Evolutionary conservation across 495 filamentous ascomycete genomes (phyloP).

Genomic region (Penicillium cosmopolitanum): DNA sequence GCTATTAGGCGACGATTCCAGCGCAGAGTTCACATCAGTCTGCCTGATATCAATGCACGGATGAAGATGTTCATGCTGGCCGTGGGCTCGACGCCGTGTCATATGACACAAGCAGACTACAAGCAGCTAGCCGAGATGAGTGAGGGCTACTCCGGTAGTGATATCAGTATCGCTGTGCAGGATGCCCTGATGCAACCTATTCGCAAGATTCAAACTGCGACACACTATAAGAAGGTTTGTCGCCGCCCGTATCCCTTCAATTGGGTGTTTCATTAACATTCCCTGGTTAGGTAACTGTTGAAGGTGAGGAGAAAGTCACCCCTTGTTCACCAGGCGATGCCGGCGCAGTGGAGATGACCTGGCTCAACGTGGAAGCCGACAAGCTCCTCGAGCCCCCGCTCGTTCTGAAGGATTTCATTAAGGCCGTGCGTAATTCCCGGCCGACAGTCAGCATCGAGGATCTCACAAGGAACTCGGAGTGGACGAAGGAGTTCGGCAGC

Average conservation of each 20-base stretch:
- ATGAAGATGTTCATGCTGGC: slow-evolving; percentile 97
- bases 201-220: slow-evolving; percentile 95
- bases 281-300: slow-evolving; percentile 63
- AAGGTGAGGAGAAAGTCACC: slow-evolving; percentile 77
- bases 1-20: slow-evolving; percentile 97
- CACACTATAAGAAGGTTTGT: slow-evolving; percentile 92
- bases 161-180: slow-evolving; percentile 96
- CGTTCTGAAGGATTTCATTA: slow-evolving; percentile 88
- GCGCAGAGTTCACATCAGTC: slow-evolving; percentile 88
- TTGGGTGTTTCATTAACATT: neutral
- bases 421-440: slow-evolving; percentile 82
- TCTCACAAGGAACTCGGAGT: slow-evolving; percentile 81
- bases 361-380: slow-evolving; percentile 84
- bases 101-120: slow-evolving; percentile 78
- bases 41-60: slow-evolving; percentile 85
- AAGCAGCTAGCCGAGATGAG: slow-evolving; percentile 75
- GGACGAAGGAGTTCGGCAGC: slow-evolving; percentile 96
- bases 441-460: slow-evolving; percentile 90
- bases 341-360: slow-evolving; percentile 88
- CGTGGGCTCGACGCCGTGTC: slow-evolving; percentile 87
- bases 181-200: slow-evolving; percentile 98
- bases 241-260: neutral
- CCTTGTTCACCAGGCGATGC: slow-evolving; percentile 92
- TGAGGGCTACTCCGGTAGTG: slow-evolving; percentile 92
- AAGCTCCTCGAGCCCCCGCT: slow-evolving; percentile 84